Evolutionary conservation across 2,329 filamentous ascomycete species (phyloP).

Genomic region (Fusarium oxysporum): DNA sequence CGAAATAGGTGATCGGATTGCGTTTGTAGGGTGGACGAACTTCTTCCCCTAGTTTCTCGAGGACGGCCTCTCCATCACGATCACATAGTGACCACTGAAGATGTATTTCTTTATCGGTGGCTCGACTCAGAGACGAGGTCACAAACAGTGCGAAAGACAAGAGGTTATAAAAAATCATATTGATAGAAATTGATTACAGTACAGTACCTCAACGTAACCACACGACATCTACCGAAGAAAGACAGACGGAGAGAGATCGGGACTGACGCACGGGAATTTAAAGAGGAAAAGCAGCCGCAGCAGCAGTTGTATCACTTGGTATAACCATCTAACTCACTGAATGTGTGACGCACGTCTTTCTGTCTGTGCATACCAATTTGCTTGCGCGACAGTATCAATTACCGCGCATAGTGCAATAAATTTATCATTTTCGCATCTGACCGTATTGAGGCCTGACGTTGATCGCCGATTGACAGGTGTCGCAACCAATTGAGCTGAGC

Average conservation of each 20-base stretch:
- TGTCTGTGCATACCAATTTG: constrained; percentile 2
- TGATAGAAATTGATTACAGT: not conserved
- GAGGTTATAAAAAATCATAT: constrained; percentile 18
- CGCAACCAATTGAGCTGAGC: constrained; percentile 23
- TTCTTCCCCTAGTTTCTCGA: constrained; percentile 28
- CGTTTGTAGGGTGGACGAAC: constrained; percentile 31
- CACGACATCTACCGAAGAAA: not conserved
- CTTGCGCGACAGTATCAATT: not conserved
- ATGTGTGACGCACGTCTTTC: not conserved
- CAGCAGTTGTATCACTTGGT: constrained; percentile 1
- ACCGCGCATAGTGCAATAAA: not conserved
- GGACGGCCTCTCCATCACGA: constrained; percentile 21
- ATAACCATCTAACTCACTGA: not conserved
- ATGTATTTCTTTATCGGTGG: constrained; percentile 19
- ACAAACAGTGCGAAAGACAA: not conserved
- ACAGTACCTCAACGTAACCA: not conserved
- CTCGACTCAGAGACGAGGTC: not conserved
- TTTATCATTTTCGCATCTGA: constrained; percentile 10
- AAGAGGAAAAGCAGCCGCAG: not conserved
- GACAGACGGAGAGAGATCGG: not conserved
- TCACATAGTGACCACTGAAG: constrained; percentile 41
- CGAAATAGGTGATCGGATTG: constrained; percentile 39
- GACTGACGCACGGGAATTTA: not conserved
- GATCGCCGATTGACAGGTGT: not conserved
- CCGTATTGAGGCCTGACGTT: not conserved